Percentiles rank a stretch among this genome's conserved stretches.
These are phyloP conservation scores for Anethum foeniculum DNA, from an alignment of 140 eudicot genomes.

Conservation along the genomic window DNA sequence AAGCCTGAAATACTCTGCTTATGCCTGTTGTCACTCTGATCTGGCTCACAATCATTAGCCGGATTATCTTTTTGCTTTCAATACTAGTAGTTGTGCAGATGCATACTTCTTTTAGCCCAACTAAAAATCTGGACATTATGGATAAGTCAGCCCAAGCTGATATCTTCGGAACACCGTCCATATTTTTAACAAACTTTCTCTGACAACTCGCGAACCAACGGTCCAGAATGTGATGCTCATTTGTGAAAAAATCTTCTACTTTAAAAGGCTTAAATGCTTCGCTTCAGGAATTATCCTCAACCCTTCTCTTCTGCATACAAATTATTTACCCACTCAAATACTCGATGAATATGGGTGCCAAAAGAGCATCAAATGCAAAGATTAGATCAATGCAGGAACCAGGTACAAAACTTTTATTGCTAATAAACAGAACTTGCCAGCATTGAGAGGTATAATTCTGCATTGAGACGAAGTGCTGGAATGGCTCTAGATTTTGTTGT, in stretches of 20 bases:
- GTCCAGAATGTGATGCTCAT: slow-evolving; percentile 80
- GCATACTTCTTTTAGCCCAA: too few relatives aligned
- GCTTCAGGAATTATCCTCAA: slow-evolving; percentile 59
- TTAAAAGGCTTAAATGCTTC: slow-evolving; percentile 60
- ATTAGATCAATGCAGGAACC: not conserved
- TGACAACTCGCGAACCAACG: slow-evolving; percentile 55
- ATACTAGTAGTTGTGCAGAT: too few relatives aligned
- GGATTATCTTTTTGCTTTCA: too few relatives aligned
- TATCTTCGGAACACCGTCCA: slow-evolving; percentile 40
- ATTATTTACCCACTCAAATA: not conserved
- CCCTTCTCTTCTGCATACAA: slow-evolving; percentile 29
- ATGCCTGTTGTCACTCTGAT: slow-evolving; percentile 21
- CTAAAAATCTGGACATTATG: too few relatives aligned
- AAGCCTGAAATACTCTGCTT: slow-evolving; percentile 25
- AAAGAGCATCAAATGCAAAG: not conserved
- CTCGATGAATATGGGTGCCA: not conserved
- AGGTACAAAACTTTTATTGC: not conserved
- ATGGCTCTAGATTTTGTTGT: too few relatives aligned
- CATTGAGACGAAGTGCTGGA: too few relatives aligned
- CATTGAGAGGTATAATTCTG: not conserved
- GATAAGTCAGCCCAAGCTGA: slow-evolving; percentile 8
- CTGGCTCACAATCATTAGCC: not conserved
- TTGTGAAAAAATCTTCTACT: slow-evolving; percentile 60
- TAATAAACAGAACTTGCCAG: slow-evolving; percentile 36
- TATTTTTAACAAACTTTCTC: slow-evolving; percentile 62